phyloP scores from a whole-genome alignment of 306 rosid species.

The Quercus variabilis region DNA sequence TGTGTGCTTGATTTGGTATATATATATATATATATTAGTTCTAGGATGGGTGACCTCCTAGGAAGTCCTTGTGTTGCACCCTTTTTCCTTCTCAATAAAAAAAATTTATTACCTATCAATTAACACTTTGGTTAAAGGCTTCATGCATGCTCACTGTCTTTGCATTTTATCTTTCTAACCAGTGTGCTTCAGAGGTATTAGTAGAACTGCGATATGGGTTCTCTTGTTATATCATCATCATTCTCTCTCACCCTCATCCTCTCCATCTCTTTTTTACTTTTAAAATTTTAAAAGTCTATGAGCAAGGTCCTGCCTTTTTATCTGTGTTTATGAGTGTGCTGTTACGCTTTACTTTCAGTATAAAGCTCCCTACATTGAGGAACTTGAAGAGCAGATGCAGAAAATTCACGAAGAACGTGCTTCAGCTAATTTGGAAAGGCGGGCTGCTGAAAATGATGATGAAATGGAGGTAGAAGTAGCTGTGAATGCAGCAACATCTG shows the following conservation, averaged over 20 bases:
- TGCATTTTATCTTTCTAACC: background rate
- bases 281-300: background rate
- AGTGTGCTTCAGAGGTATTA: background rate
- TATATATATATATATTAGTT: too few relatives aligned
- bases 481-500: constrained; percentile 72
- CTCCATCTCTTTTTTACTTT: background rate
- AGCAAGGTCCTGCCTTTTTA: background rate
- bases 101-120: too few relatives aligned
- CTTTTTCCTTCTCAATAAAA: too few relatives aligned
- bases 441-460: constrained; percentile 66
- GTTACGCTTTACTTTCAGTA: constrained; percentile 46
- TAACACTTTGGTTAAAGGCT: too few relatives aligned
- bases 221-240: background rate
- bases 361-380: constrained; percentile 90
- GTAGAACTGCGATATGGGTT: background rate
- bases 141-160: background rate
- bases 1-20: too few relatives aligned
- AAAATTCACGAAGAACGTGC: constrained; percentile 79
- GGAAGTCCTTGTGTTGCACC: too few relatives aligned
- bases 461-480: constrained; percentile 88
- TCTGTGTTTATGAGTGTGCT: constrained; percentile 3
- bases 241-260: background rate
- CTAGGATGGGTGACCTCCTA: too few relatives aligned
- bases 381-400: constrained; percentile 92
- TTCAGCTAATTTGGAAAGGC: constrained; percentile 63